These are phyloP conservation scores for Helicocarpus griseus DNA, from an alignment of 2,329 filamentous ascomycete genomes.

Conservation along the genomic window DNA sequence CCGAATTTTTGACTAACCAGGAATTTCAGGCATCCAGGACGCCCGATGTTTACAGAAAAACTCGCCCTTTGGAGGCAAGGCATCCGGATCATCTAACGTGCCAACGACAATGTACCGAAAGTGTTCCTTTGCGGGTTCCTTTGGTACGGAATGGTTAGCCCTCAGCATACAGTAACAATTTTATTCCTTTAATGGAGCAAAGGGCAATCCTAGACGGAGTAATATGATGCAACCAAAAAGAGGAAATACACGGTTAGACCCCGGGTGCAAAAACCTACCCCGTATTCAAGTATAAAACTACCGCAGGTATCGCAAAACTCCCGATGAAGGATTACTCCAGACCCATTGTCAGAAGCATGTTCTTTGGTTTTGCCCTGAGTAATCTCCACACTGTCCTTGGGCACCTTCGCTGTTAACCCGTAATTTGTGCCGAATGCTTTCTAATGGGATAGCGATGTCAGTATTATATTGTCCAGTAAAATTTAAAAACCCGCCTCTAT, in stretches of 20 bases:
- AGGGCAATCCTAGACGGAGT: background rate
- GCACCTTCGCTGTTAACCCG: slow-evolving; percentile 44
- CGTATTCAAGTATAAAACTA: slow-evolving; percentile 44
- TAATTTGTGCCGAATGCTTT: slow-evolving; percentile 45
- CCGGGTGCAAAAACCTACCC: slow-evolving; percentile 24
- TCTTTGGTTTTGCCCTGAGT: slow-evolving; percentile 32
- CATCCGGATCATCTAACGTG: slow-evolving; percentile 41
- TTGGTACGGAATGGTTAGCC: background rate
- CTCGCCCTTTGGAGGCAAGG: slow-evolving; percentile 44
- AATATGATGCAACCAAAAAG: too few species aligned
- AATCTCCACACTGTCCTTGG: slow-evolving; percentile 35
- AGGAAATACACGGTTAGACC: too few species aligned
- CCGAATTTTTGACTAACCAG: slow-evolving; percentile 24
- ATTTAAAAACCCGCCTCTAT: too few species aligned
- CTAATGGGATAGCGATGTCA: slow-evolving; percentile 15
- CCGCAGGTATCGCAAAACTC: slow-evolving; percentile 47
- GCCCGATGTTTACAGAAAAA: slow-evolving; percentile 44
- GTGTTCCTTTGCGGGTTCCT: slow-evolving; percentile 24
- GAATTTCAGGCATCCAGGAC: slow-evolving; percentile 43
- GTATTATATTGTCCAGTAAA: too few species aligned
- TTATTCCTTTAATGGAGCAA: too few species aligned
- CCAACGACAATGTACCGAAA: slow-evolving; percentile 40
- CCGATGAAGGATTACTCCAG: slow-evolving; percentile 37
- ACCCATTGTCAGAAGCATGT: slow-evolving; percentile 43
- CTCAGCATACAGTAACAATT: background rate